phyloP scores from a whole-genome alignment of 305 asterid species.

The Galium porrigens region DNA sequence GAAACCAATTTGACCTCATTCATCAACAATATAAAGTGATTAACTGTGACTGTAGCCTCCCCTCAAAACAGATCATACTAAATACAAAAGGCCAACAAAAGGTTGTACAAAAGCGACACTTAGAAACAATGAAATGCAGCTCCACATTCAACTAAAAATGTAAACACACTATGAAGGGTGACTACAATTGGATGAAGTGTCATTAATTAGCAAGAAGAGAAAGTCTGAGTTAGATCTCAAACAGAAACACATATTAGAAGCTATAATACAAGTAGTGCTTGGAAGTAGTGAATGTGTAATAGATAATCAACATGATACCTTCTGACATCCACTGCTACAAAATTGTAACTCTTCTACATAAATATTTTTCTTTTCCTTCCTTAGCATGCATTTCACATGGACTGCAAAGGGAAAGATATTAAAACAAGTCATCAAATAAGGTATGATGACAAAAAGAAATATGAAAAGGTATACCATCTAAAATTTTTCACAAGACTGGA shows the following conservation, averaged over 20 bases:
- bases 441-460: background rate
- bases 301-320: conserved; percentile 32
- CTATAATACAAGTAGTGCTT: background rate
- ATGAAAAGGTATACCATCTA: background rate
- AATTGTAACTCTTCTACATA: conserved; percentile 31
- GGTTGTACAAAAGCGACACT: background rate
- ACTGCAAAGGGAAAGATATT: conserved; percentile 35
- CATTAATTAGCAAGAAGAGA: background rate
- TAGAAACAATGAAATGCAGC: background rate
- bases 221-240: background rate
- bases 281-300: background rate
- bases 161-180: background rate
- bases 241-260: background rate
- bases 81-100: background rate
- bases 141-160: background rate
- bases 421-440: background rate
- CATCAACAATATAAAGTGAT: background rate
- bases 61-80: background rate
- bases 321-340: conserved; percentile 67
- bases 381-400: conserved; percentile 45
- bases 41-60: background rate
- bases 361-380: conserved; percentile 27
- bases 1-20: background rate
- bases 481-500: conserved; percentile 5
- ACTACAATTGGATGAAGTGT: background rate